phyloP scores from a whole-genome alignment of 495 filamentous ascomycete species.

The Penicillium odoratum region DNA sequence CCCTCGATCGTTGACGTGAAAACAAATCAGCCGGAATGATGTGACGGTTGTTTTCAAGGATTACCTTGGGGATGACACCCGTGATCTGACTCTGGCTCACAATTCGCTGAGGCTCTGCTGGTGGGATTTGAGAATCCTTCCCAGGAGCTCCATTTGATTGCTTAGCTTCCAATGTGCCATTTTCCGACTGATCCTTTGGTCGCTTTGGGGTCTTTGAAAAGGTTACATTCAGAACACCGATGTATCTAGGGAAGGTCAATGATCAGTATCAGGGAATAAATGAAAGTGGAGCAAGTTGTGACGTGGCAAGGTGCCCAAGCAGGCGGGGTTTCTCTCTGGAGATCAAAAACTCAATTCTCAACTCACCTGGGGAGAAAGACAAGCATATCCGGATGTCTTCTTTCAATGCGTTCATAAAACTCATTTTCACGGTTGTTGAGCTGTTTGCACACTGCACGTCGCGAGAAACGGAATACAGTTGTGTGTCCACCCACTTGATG shows the following conservation, averaged over 20 bases:
- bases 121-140: constrained; percentile 13
- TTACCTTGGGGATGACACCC: constrained; percentile 78
- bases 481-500: constrained; percentile 98
- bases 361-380: constrained; percentile 83
- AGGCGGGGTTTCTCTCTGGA: background rate
- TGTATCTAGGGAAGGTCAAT: constrained; percentile 60
- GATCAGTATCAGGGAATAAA: constrained; percentile 22
- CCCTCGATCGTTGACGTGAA: constrained; percentile 38
- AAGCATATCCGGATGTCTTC: constrained; percentile 82
- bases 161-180: constrained; percentile 23
- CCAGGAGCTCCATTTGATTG: constrained; percentile 21
- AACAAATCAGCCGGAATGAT: constrained; percentile 87
- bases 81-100: constrained; percentile 76
- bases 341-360: constrained; percentile 7
- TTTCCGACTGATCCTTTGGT: constrained; percentile 47
- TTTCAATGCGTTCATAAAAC: constrained; percentile 96
- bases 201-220: constrained; percentile 81
- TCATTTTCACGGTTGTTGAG: constrained; percentile 96
- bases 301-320: constrained; percentile 1
- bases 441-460: constrained; percentile 94
- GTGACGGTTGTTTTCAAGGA: constrained; percentile 93
- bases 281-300: constrained; percentile 14
- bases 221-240: constrained; percentile 95
- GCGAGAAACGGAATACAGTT: constrained; percentile 92
- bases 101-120: constrained; percentile 56